phyloP scores from a whole-genome alignment of 176 grass and related monocot species.

The Triticum urartu region DNA sequence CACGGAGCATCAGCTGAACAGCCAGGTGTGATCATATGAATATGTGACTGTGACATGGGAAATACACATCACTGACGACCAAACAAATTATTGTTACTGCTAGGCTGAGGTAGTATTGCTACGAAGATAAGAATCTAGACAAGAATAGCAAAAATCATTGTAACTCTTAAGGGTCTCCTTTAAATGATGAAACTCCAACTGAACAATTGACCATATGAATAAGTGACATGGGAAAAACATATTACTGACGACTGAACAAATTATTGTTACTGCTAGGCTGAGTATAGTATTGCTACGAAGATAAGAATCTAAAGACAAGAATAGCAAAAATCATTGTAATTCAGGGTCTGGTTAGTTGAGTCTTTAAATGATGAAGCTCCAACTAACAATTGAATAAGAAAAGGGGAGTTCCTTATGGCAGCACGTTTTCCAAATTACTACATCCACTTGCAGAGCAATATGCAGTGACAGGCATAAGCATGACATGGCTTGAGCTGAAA shows the following conservation, averaged over 20 bases:
- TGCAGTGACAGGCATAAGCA: not conserved
- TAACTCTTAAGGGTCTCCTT: not conserved
- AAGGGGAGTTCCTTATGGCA: not conserved
- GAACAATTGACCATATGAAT: not conserved
- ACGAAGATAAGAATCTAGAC: not conserved
- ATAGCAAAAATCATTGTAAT: not conserved
- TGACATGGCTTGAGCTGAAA: not conserved
- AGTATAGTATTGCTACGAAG: not conserved
- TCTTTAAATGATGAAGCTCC: not conserved
- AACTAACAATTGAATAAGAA: not conserved
- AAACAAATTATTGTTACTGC: not conserved
- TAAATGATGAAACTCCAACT: not conserved
- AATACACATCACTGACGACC: not conserved
- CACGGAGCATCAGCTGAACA: slow-evolving; percentile 21
- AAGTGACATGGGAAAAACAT: not conserved
- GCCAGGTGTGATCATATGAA: not conserved
- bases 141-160: not conserved
- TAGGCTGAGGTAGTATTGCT: not conserved
- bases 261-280: not conserved
- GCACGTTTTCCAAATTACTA: not conserved
- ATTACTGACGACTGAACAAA: not conserved
- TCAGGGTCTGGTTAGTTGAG: not conserved
- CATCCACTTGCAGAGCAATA: not conserved
- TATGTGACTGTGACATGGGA: not conserved
- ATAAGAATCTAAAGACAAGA: not conserved